A percentile compares a stretch with the other conserved stretches of the same genome.
These are phyloP conservation scores for Dictyophora rubrovolvata DNA, from an alignment of 768 basidiomycete genomes.

Conservation along the genomic window DNA sequence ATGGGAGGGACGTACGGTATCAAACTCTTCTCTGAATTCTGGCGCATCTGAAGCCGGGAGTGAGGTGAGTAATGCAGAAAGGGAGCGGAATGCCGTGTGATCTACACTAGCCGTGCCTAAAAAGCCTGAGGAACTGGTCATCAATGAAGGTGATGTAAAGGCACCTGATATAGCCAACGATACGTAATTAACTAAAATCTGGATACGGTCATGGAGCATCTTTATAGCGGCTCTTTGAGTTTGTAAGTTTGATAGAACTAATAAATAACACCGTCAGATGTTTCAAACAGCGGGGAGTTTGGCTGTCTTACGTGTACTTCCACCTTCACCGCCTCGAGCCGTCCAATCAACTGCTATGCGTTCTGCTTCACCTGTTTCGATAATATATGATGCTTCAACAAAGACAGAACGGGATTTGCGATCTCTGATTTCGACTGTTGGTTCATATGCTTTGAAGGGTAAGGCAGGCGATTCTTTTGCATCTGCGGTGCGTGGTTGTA, in stretches of 20 bases:
- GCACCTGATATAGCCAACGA: conserved; percentile 62
- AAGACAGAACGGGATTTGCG: conserved; percentile 69
- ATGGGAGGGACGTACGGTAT: conserved; percentile 46
- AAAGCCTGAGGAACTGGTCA: background rate
- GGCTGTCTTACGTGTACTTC: conserved; percentile 55
- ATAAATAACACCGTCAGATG: background rate
- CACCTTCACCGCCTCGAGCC: conserved; percentile 73
- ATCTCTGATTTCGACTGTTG: conserved; percentile 76
- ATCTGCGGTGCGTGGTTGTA: conserved; percentile 35
- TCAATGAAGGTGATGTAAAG: conserved; percentile 11
- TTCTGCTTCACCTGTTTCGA: conserved; percentile 98
- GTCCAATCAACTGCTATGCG: conserved; percentile 97
- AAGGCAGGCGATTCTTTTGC: conserved; percentile 53
- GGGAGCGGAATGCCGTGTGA: conserved; percentile 69
- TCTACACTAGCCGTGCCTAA: conserved; percentile 68
- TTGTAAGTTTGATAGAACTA: conserved; percentile 85
- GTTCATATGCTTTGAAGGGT: conserved; percentile 90
- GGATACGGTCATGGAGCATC: conserved; percentile 90
- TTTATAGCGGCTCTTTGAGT: conserved; percentile 91
- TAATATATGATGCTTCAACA: conserved; percentile 74
- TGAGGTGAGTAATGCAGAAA: conserved; percentile 79
- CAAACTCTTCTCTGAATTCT: conserved; percentile 79
- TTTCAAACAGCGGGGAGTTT: background rate
- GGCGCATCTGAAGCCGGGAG: conserved; percentile 79
- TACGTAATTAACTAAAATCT: conserved; percentile 82